These are phyloP conservation scores for Ceratocystis albifundus DNA, from an alignment of 2,329 filamentous ascomycete genomes.

Conservation along the genomic window DNA sequence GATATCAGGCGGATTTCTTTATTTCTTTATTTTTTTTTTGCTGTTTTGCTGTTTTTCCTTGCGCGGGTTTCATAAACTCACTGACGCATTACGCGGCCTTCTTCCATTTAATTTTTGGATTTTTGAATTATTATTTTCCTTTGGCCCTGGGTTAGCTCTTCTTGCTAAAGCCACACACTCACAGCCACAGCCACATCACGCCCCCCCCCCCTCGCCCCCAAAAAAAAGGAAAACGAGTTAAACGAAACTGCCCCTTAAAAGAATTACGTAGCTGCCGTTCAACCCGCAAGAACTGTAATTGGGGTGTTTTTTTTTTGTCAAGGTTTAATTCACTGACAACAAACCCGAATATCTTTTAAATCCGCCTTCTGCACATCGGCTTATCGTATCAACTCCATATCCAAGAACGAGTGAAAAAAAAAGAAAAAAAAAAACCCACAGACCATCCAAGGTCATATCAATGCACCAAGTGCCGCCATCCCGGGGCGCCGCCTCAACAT, in stretches of 20 bases:
- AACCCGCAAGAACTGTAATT: too few species aligned
- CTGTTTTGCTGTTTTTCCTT: neutral
- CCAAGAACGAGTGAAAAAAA: neutral
- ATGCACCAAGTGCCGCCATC: neutral
- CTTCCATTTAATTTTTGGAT: neutral
- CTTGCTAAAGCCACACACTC: neutral
- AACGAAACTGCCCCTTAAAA: too few species aligned
- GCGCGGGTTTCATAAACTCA: neutral
- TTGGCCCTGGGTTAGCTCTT: neutral
- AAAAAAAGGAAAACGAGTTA: neutral
- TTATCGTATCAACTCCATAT: too few species aligned
- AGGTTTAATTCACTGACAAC: neutral
- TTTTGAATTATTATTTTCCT: neutral
- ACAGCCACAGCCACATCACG: neutral
- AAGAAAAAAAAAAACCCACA: too few species aligned
- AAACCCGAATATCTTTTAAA: too few species aligned
- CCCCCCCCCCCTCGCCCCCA: neutral
- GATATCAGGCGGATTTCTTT: neutral
- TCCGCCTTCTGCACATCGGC: too few species aligned
- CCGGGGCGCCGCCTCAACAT: neutral
- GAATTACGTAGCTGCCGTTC: too few species aligned
- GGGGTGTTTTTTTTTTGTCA: too few species aligned
- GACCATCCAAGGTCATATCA: too few species aligned
- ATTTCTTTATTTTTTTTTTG: neutral
- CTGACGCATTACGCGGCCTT: conserved; percentile 9